A percentile compares a stretch with the other conserved stretches of the same genome.
Conservation (phyloP, 257 asterid species). For the Nemophila menziesii region DNA sequence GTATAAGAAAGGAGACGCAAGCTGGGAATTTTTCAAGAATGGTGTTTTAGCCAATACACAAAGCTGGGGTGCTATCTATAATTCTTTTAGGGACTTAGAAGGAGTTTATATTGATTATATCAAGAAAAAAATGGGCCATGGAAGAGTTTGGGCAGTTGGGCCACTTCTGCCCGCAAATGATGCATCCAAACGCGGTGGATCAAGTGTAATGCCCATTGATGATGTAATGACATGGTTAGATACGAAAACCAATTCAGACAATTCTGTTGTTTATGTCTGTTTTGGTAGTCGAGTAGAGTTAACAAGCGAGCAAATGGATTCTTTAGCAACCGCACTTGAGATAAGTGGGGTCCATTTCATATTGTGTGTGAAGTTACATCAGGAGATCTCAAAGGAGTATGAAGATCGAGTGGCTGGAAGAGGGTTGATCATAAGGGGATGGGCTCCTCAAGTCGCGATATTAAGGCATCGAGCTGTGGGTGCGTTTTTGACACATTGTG, state of each 20-base stretch:
- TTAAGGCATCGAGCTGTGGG: slow-evolving; percentile 34
- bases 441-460: slow-evolving; percentile 71
- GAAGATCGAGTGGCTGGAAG: slow-evolving; percentile 49
- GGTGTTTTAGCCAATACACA: neutral
- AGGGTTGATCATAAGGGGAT: slow-evolving; percentile 51
- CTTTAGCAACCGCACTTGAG: slow-evolving; percentile 34
- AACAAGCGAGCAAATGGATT: slow-evolving; percentile 46
- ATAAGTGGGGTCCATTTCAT: slow-evolving; percentile 47
- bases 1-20: slow-evolving; percentile 10
- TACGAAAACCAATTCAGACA: slow-evolving; percentile 18
- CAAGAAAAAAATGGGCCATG: slow-evolving; percentile 15
- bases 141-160: slow-evolving; percentile 21
- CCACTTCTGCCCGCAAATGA: slow-evolving; percentile 8
- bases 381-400: slow-evolving; percentile 42
- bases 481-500: slow-evolving; percentile 52
- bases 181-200: slow-evolving; percentile 12
- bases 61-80: slow-evolving; percentile 16
- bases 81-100: slow-evolving; percentile 9
- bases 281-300: slow-evolving; percentile 73
- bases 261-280: slow-evolving; percentile 45
- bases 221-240: slow-evolving; percentile 47
- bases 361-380: slow-evolving; percentile 36
- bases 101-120: slow-evolving; percentile 5
- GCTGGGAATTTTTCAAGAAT: slow-evolving; percentile 10
- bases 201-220: slow-evolving; percentile 3